phyloP scores from a whole-genome alignment of 169 alveolate species.

The Amoebophrya sp. region DNA sequence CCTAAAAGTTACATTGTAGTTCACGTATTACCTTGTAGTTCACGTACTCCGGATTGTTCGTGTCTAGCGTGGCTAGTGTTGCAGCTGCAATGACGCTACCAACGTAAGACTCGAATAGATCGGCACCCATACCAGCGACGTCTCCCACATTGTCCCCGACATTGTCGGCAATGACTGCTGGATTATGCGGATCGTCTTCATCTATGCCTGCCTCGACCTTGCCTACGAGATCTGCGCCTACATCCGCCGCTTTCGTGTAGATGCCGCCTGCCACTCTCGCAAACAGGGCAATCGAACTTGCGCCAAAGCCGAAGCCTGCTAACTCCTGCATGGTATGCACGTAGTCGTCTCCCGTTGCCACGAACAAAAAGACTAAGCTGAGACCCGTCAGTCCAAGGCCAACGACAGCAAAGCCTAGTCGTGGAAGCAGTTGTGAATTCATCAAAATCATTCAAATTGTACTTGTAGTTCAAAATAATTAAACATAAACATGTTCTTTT shows the following conservation, averaged over 20 bases:
- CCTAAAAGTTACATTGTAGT: too few species aligned
- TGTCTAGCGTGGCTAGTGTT: slow-evolving; percentile 55
- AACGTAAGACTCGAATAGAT: slow-evolving; percentile 74
- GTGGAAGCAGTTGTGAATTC: too few species aligned
- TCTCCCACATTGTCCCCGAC: slow-evolving; percentile 78
- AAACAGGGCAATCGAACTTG: slow-evolving; percentile 64
- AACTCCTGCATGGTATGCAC: slow-evolving; percentile 53
- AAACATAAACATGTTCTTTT: too few species aligned
- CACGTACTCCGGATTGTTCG: slow-evolving; percentile 35
- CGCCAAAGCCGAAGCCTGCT: slow-evolving; percentile 72
- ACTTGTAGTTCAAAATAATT: too few species aligned
- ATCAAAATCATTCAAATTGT: too few species aligned
- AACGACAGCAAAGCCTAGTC: slow-evolving; percentile 61
- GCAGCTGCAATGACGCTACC: slow-evolving; percentile 73
- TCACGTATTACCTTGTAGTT: slow-evolving; percentile 35
- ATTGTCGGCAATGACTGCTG: slow-evolving; percentile 72
- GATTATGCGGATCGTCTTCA: slow-evolving; percentile 70
- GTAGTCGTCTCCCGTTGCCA: slow-evolving; percentile 49
- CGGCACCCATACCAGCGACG: slow-evolving; percentile 79
- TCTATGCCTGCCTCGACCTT: slow-evolving; percentile 66
- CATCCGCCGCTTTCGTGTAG: slow-evolving; percentile 72
- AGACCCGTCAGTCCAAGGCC: slow-evolving; percentile 54
- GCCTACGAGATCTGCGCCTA: slow-evolving; percentile 70
- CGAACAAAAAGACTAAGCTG: slow-evolving; percentile 47
- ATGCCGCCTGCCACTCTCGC: slow-evolving; percentile 75